Evolutionary conservation across 768 basidiomycete species (phyloP).

Genomic region (Leccinum sublutescens): DNA sequence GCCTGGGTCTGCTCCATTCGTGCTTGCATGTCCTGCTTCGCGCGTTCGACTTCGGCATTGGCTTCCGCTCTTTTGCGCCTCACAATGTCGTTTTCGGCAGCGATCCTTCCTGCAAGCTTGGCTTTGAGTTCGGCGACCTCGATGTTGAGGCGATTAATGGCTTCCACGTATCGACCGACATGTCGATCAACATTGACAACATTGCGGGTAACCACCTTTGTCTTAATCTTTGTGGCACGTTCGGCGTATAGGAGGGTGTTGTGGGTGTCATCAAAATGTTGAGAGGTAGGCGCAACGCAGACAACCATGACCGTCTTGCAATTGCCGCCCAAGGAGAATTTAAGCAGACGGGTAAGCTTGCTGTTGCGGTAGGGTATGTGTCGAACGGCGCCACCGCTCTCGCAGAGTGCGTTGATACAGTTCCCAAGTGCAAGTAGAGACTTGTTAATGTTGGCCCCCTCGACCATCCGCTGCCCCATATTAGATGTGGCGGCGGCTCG

Average conservation of each 20-base stretch:
- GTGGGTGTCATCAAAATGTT: constrained; percentile 97
- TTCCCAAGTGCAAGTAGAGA: constrained; percentile 96
- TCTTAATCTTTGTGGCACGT: constrained; percentile 97
- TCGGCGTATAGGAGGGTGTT: constrained; percentile 98
- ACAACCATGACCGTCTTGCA: constrained; percentile 99
- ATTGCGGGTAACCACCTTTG: constrained; percentile 93
- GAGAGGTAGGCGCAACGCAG: constrained; percentile 91
- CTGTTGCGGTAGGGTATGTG: constrained; percentile 98
- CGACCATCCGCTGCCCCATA: constrained; percentile 97
- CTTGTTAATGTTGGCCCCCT: constrained; percentile 99
- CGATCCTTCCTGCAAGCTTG: constrained; percentile 72
- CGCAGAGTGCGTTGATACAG: constrained; percentile 98
- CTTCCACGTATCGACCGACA: constrained; percentile 93
- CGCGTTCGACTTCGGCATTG: constrained; percentile 67
- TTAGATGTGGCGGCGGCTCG: constrained; percentile 94
- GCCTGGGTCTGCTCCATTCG: constrained; percentile 71
- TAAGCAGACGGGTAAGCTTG: constrained; percentile 95
- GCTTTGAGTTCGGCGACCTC: constrained; percentile 86
- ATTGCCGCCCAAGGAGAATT: constrained; percentile 97
- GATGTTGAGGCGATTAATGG: constrained; percentile 82
- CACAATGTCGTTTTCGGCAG: constrained; percentile 58
- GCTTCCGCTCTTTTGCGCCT: constrained; percentile 72
- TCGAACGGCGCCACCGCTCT: constrained; percentile 81
- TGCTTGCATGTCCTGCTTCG: constrained; percentile 66
- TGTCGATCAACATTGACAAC: constrained; percentile 94